These are phyloP conservation scores for Tuber umbilicatum DNA, from an alignment of 495 filamentous ascomycete genomes.

Conservation along the genomic window DNA sequence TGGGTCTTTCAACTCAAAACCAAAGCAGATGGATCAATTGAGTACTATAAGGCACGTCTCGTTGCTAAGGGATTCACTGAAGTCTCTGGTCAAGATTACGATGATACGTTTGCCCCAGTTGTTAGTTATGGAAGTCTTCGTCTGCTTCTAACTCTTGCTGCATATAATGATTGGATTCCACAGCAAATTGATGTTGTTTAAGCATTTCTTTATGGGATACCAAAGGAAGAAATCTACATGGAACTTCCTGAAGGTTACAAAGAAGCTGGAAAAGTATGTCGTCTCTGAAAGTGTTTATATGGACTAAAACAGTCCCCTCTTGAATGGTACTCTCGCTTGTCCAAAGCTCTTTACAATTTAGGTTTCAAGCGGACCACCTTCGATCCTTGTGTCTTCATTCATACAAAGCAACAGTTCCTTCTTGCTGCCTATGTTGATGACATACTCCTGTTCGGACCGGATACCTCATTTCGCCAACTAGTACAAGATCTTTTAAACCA, in stretches of 20 bases:
- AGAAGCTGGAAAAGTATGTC: conserved; percentile 4
- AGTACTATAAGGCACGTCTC: conserved; percentile 35
- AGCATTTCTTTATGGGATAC: conserved; percentile 23
- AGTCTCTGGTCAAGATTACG: conserved; percentile 27
- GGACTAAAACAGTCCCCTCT: conserved; percentile 32
- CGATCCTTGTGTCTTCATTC: conserved; percentile 14
- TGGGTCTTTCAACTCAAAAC: conserved; percentile 38
- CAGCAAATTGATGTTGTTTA: conserved; percentile 19
- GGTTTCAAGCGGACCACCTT: conserved; percentile 13
- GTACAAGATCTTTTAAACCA: too few species aligned
- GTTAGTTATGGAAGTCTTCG: conserved; percentile 15
- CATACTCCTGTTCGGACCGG: not conserved
- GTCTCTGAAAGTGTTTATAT: conserved; percentile 11
- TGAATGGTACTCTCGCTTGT: conserved; percentile 21
- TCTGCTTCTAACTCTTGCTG: conserved; percentile 17
- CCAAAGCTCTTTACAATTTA: conserved; percentile 4
- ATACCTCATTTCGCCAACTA: too few species aligned
- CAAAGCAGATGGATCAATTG: conserved; percentile 4
- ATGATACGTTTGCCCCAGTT: conserved; percentile 33
- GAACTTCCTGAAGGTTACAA: conserved; percentile 21
- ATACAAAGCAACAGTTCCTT: not conserved
- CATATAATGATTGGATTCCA: conserved; percentile 10
- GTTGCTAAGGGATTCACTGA: conserved; percentile 38
- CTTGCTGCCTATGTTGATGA: conserved; percentile 7
- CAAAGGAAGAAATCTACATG: conserved; percentile 24